Base-by-base conservation (phyloP, 768 basidiomycete genomes). In the Naganishia kalamii region DNA sequence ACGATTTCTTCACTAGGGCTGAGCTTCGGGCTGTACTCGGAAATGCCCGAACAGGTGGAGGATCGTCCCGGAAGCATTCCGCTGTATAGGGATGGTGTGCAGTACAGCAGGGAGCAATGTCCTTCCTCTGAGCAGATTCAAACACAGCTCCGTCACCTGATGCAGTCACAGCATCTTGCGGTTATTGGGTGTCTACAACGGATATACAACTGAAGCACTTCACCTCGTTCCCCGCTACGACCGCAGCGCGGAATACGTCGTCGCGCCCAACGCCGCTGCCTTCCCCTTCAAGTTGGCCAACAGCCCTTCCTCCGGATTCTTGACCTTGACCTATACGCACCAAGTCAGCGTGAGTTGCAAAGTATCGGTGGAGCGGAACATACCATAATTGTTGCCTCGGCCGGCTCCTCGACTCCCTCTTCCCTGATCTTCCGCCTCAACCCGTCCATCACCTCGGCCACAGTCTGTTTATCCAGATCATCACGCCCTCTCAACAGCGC, bases 351-450 rank as follows among this genome's bases (percentile, higher is more conserved):
- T 5, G 17, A 33, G 12, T 15, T 44, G 25, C 19, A 2, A 11
- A 11, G 19, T 19, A 13, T 13, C 49, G 7, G 32, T n/a, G 27
- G 21, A 25, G 10, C 8, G 3, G 23, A 1, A 72, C 74, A 61
- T 48, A 75, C 75, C 77, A 78, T 78, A 60, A 78, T 78, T 35
- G 77, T 78, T 29, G 77, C 74, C 60, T 78, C 77, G 49, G 67
- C 66, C 13, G 77, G 77, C 46, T 76, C 77, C 11, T 49, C 63
- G 12, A 78, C 71, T 33, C 70, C 71, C 73, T 97, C 92, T 30
- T 96, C 92, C 77, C 88, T 92, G 7, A 92, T 88, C 78, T 92
- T 97, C 52, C 91, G 84, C 76, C 88, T 89, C 69, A 97, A 83
- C 65, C 89, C 90, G 13, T 94, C 93, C 88, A 96, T 92, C 33